Conservation (phyloP, 768 basidiomycete species). For the Russula vinacea region DNA sequence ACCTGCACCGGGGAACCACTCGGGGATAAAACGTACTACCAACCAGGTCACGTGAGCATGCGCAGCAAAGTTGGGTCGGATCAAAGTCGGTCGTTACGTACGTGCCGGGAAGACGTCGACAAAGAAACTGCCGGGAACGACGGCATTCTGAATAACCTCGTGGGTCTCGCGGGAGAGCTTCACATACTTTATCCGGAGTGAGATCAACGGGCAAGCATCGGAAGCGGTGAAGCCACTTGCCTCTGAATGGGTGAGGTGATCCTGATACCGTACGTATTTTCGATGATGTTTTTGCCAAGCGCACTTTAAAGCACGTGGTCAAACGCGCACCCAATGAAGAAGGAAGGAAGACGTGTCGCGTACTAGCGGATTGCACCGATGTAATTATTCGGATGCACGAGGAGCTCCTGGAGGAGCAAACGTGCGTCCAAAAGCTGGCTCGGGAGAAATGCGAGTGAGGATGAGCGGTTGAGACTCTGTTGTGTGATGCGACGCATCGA, state of each 20-base stretch:
- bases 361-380: slow-evolving; percentile 28
- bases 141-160: slow-evolving; percentile 29
- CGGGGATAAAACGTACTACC: slow-evolving; percentile 26
- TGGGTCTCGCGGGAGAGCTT: slow-evolving; percentile 28
- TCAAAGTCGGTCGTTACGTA: slow-evolving; percentile 5
- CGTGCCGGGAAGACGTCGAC: slow-evolving; percentile 27
- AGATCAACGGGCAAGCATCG: neutral
- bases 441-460: slow-evolving; percentile 22
- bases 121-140: slow-evolving; percentile 28
- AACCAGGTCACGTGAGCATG: slow-evolving; percentile 11
- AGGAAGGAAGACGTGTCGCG: slow-evolving; percentile 8
- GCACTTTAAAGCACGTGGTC: slow-evolving; percentile 24
- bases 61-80: too few relatives aligned
- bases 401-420: slow-evolving; percentile 25
- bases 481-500: slow-evolving; percentile 29
- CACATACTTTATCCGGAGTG: slow-evolving; percentile 15
- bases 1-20: slow-evolving; percentile 30
- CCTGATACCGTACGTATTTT: slow-evolving; percentile 29
- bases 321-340: slow-evolving; percentile 6
- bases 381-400: slow-evolving; percentile 17
- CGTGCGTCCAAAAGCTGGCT: slow-evolving; percentile 27
- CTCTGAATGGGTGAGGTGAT: slow-evolving; percentile 25
- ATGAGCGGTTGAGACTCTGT: slow-evolving; percentile 28
- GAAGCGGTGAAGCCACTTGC: neutral
- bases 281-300: slow-evolving; percentile 28